Evolutionary conservation across 768 basidiomycete genomes (phyloP), one percentile per base, ranked within the genome.

Genomic region (Hygrophorus pudorinus): DNA sequence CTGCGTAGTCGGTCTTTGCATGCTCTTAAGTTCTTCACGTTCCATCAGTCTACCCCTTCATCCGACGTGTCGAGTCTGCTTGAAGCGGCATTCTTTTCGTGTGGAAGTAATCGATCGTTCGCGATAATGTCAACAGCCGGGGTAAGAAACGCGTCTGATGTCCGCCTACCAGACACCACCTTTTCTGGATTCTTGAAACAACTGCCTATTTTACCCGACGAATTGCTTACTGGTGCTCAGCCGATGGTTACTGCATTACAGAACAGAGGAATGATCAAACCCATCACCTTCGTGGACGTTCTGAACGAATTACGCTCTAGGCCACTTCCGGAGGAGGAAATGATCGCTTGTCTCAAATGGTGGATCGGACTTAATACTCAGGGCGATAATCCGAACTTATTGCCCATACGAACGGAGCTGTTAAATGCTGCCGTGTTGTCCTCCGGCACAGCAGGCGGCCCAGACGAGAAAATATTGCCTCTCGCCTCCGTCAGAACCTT

Each of bases 1-100:
- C 59, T 92, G 9, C 70, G 70, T 17, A 60, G 62, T 18, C 74
- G 83, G 12, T 81, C 79, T 11, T 61, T 90, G 13, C 94, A 97
- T 53, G 74, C 82, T 4, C 68, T 96, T 41, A 79, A 77, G 47
- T 96, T 96, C 65, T 97, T 96, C 67, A 84, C 87, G 1, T 97
- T 90, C 61, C 76, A 80, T 50, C 65, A 73, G 2, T 94, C 94
- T 0, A 94, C 94, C 0, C 94, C 94, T 1, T 89, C 86, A 0
- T 58, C 77, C 1, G 76, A 85, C 38, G 86, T 97, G 24, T 81
- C 88, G 0, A 64, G 61, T 8, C 60, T 76, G 12, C 72, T 93
- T 46, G 83, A 90, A 57, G 63, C 69, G 1, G 79, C 83, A 1
- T 97, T 97, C 64, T 96, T 92, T 59, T 60, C 67, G 0, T 86